These are phyloP conservation scores for Posidonia australis DNA, from an alignment of 106 monocot species.

Conservation along the genomic window DNA sequence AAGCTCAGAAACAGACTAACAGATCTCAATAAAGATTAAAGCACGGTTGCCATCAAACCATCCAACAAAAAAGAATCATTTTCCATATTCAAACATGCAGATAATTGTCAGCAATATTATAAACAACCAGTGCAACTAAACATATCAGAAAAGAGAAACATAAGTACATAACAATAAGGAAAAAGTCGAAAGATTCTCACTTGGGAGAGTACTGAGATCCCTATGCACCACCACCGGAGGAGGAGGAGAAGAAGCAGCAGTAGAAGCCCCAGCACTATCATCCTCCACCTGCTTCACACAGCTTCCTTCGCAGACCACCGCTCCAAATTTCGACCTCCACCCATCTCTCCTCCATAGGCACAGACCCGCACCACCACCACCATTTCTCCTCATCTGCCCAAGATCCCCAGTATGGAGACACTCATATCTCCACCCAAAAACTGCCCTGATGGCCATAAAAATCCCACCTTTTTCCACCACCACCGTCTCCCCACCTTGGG, in stretches of 20 bases:
- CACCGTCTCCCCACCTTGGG: no score
- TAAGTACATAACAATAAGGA: not conserved
- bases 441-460: not conserved
- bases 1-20: no score
- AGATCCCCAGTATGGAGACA: not conserved
- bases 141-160: not conserved
- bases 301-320: not conserved
- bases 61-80: not conserved
- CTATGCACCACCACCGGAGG: not conserved
- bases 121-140: not conserved
- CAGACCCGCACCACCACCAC: no score
- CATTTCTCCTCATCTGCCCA: not conserved
- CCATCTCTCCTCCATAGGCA: not conserved
- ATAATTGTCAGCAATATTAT: not conserved
- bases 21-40: no score
- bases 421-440: not conserved
- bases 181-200: not conserved
- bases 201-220: constrained; percentile 2
- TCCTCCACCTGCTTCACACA: not conserved
- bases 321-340: not conserved
- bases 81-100: not conserved
- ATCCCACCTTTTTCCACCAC: no score
- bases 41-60: no score
- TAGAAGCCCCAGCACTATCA: not conserved
- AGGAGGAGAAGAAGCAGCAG: not conserved